Conservation (phyloP, 2,329 filamentous ascomycete genomes). For the Diaporthe humulicola region DNA sequence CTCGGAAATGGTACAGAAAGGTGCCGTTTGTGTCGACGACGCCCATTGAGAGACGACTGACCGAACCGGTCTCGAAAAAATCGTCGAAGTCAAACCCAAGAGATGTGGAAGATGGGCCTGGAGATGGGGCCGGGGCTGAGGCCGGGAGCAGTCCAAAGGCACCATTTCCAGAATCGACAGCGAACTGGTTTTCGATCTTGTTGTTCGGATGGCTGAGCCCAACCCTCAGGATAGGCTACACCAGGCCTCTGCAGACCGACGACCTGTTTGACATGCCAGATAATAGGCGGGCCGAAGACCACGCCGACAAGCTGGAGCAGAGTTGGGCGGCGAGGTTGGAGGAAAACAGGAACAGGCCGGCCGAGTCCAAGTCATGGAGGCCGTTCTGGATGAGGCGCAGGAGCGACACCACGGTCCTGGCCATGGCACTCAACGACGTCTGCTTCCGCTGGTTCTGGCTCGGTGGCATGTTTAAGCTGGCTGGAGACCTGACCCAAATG, state of each 20-base stretch:
- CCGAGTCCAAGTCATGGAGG: slow-evolving; percentile 29
- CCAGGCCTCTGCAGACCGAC: slow-evolving; percentile 43
- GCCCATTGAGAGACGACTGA: slow-evolving; percentile 43
- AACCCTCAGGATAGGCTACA: slow-evolving; percentile 43
- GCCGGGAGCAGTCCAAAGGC: slow-evolving; percentile 29
- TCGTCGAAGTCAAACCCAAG: slow-evolving; percentile 1
- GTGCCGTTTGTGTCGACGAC: slow-evolving; percentile 47
- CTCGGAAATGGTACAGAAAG: slow-evolving; percentile 49
- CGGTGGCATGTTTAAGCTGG: slow-evolving; percentile 46
- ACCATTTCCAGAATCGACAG: slow-evolving; percentile 41
- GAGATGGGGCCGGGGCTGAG: slow-evolving; percentile 26
- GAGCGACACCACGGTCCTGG: slow-evolving; percentile 45
- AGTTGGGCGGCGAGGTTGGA: slow-evolving; percentile 42
- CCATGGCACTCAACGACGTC: slow-evolving; percentile 48
- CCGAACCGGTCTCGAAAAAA: slow-evolving; percentile 24
- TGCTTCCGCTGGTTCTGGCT: slow-evolving; percentile 49
- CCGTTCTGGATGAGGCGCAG: slow-evolving; percentile 47
- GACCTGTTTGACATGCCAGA: slow-evolving; percentile 42
- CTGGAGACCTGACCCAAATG: slow-evolving; percentile 46
- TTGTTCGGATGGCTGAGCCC: slow-evolving; percentile 45
- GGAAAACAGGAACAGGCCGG: slow-evolving; percentile 33
- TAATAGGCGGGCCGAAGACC: slow-evolving; percentile 37
- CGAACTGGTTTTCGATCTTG: slow-evolving; percentile 42
- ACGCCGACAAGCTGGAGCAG: slow-evolving; percentile 44
- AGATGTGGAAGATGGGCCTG: slow-evolving; percentile 12